Evolutionary conservation across 345 rosid genomes (phyloP).

Genomic region (Nephelium lappaceum): DNA sequence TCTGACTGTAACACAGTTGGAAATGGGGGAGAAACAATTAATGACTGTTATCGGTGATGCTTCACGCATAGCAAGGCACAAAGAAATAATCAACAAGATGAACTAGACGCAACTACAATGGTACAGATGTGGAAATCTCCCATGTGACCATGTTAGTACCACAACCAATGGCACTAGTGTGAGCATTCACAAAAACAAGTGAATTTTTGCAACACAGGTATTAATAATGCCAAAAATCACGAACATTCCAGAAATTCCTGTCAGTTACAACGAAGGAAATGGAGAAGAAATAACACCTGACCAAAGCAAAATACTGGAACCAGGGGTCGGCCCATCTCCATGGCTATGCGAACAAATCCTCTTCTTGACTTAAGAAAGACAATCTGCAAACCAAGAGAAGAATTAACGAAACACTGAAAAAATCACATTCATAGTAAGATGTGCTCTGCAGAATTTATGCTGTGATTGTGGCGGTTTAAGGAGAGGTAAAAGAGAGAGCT

Average conservation of each 20-base stretch:
- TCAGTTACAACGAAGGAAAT: background rate
- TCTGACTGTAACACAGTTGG: constrained; percentile 46
- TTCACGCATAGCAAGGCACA: constrained; percentile 3
- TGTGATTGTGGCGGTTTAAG: background rate
- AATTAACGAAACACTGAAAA: background rate
- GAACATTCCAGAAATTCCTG: background rate
- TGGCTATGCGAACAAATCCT: constrained; percentile 88
- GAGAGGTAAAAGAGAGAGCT: constrained; percentile 2
- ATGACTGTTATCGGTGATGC: constrained; percentile 9
- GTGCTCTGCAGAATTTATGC: background rate
- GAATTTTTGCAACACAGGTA: background rate
- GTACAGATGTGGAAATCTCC: background rate
- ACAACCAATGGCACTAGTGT: background rate
- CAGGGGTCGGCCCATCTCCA: constrained; percentile 75
- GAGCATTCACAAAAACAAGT: background rate
- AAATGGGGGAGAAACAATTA: constrained; percentile 8
- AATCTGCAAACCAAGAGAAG: constrained; percentile 41
- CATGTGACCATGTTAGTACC: background rate
- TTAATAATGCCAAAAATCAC: background rate
- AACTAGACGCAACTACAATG: background rate
- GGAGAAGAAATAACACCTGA: constrained; percentile 49
- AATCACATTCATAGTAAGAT: background rate
- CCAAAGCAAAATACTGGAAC: constrained; percentile 98
- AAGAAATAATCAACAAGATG: background rate
- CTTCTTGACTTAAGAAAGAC: constrained; percentile 66